Evolutionary conservation across 768 basidiomycete genomes (phyloP).

Genomic region (Leccinum disarticulatum): DNA sequence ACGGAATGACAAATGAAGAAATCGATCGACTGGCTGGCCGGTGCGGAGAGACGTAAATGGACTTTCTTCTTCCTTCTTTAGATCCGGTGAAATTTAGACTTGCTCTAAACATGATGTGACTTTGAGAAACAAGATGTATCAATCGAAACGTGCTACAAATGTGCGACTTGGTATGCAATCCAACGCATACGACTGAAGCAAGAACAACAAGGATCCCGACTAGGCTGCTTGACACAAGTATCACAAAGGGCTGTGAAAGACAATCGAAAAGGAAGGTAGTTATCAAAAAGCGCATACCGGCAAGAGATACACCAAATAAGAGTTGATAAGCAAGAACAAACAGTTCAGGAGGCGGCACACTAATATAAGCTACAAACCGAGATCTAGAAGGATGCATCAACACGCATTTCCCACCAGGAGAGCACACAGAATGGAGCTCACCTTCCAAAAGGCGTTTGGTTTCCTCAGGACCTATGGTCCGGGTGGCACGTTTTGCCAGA

Average conservation of each 20-base stretch:
- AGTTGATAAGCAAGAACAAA: constrained; percentile 27
- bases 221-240: constrained; percentile 5
- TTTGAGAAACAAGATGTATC: constrained; percentile 23
- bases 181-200: constrained; percentile 20
- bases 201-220: constrained; percentile 24
- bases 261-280: constrained; percentile 2
- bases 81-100: constrained; percentile 10
- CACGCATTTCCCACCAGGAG: constrained; percentile 23
- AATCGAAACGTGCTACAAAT: constrained; percentile 24
- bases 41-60: constrained; percentile 11
- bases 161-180: constrained; percentile 23
- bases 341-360: constrained; percentile 13
- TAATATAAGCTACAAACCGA: constrained; percentile 43
- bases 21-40: constrained; percentile 57
- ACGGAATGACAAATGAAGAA: constrained; percentile 79
- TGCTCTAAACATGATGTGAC: background rate
- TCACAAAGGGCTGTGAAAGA: constrained; percentile 6
- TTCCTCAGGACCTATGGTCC: constrained; percentile 73
- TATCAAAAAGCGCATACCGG: constrained; percentile 2
- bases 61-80: background rate
- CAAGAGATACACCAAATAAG: constrained; percentile 12
- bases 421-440: constrained; percentile 32
- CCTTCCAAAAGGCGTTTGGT: constrained; percentile 73
- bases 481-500: constrained; percentile 80
- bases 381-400: constrained; percentile 36